Conservation (phyloP, 345 rosid species). For the Firmiana major region DNA sequence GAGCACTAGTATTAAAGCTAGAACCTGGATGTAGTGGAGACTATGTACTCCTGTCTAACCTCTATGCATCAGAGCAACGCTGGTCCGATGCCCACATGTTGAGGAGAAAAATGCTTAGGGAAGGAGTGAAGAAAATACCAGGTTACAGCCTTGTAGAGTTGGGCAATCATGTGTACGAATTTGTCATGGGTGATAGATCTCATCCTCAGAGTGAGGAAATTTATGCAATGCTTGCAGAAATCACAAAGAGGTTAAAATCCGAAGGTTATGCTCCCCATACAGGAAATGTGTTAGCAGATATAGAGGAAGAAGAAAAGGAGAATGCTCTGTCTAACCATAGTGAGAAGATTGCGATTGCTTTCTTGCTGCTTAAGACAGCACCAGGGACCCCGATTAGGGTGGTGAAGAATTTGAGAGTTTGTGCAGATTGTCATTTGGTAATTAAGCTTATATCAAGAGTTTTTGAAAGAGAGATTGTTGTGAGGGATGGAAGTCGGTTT, state of each 20-base stretch:
- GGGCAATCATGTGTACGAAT: slow-evolving; percentile 61
- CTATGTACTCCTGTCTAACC: slow-evolving; percentile 75
- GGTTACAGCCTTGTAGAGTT: slow-evolving; percentile 77
- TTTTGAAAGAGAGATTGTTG: slow-evolving; percentile 56
- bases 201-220: slow-evolving; percentile 55
- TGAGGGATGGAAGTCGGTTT: slow-evolving; percentile 79
- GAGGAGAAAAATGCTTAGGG: slow-evolving; percentile 52
- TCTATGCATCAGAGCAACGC: slow-evolving; percentile 71
- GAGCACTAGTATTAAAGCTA: slow-evolving; percentile 42
- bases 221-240: slow-evolving; percentile 52
- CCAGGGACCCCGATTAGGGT: slow-evolving; percentile 53
- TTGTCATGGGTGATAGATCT: slow-evolving; percentile 62
- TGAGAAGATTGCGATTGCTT: slow-evolving; percentile 84
- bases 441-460: slow-evolving; percentile 73
- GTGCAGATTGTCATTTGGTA: slow-evolving; percentile 77
- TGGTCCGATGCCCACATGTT: slow-evolving; percentile 68
- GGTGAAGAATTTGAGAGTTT: slow-evolving; percentile 74
- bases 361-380: slow-evolving; percentile 60
- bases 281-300: slow-evolving; percentile 55
- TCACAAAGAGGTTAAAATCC: slow-evolving; percentile 46
- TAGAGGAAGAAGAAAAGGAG: slow-evolving; percentile 86
- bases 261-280: slow-evolving; percentile 64
- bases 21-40: slow-evolving; percentile 82
- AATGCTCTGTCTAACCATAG: slow-evolving; percentile 66
- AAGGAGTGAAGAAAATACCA: slow-evolving; percentile 63